phyloP scores from a whole-genome alignment of 768 basidiomycete genomes.

The Crepidotus variabilis region DNA sequence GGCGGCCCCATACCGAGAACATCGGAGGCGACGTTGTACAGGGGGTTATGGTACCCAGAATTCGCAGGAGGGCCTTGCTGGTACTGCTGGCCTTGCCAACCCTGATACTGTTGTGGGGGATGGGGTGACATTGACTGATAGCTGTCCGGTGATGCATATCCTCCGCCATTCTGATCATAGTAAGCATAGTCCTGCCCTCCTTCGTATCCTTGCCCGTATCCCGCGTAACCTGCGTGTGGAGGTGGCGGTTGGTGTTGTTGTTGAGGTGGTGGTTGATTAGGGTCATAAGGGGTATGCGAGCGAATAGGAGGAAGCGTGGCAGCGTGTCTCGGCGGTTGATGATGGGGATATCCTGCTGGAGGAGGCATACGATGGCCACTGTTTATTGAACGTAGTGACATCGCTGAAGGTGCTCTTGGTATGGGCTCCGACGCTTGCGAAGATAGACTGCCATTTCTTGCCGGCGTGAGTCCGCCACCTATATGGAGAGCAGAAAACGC shows the following conservation, averaged over 20 bases:
- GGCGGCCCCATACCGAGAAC: slow-evolving; percentile 77
- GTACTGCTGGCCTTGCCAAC: slow-evolving; percentile 5
- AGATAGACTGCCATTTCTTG: slow-evolving; percentile 6
- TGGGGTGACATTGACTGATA: neutral
- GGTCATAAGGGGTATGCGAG: slow-evolving; percentile 4
- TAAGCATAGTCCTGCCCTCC: neutral
- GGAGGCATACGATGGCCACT: slow-evolving; percentile 2
- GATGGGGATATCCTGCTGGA: slow-evolving; percentile 4
- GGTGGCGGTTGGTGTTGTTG: slow-evolving; percentile 8
- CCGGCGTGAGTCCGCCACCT: slow-evolving; percentile 28
- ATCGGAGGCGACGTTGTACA: slow-evolving; percentile 76
- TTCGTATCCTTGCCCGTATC: neutral
- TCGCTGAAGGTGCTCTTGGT: slow-evolving; percentile 20
- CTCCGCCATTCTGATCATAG: neutral
- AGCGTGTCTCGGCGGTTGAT: slow-evolving; percentile 6
- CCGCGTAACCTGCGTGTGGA: slow-evolving; percentile 1
- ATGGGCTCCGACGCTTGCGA: slow-evolving; percentile 16
- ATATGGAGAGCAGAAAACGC: slow-evolving; percentile 54
- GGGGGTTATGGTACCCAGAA: slow-evolving; percentile 46
- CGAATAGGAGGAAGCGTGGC: slow-evolving; percentile 6
- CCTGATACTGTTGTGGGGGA: neutral
- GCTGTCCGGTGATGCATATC: neutral
- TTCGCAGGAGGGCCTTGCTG: neutral
- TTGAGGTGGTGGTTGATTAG: slow-evolving; percentile 1
- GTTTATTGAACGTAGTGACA: slow-evolving; percentile 15